phyloP scores from a whole-genome alignment of 768 basidiomycete genomes.

The Coprinopsis strossmayeri region DNA sequence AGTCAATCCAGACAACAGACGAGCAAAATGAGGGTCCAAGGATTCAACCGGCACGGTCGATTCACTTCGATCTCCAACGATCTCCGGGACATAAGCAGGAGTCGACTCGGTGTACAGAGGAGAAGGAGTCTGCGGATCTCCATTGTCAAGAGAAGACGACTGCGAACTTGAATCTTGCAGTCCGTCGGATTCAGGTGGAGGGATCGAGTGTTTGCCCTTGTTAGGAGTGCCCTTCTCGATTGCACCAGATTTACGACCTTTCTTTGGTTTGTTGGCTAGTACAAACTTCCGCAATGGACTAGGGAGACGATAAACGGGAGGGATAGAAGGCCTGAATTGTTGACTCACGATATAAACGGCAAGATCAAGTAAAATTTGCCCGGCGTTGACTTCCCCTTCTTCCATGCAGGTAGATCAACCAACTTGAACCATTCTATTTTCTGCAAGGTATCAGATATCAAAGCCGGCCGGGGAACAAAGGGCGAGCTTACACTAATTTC shows the following conservation, averaged over 20 bases:
- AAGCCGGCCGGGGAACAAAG: slow-evolving; percentile 4
- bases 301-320: slow-evolving; percentile 9
- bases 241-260: slow-evolving; percentile 23
- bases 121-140: slow-evolving; percentile 60
- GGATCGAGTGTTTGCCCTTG: not conserved
- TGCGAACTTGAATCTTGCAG: slow-evolving; percentile 63
- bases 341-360: slow-evolving; percentile 84
- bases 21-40: slow-evolving; percentile 63
- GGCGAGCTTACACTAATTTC: slow-evolving; percentile 82
- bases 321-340: too few relatives aligned
- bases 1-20: slow-evolving; percentile 55
- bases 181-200: slow-evolving; percentile 22
- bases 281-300: slow-evolving; percentile 67
- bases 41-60: slow-evolving; percentile 23
- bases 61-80: slow-evolving; percentile 25
- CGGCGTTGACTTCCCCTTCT: slow-evolving; percentile 55
- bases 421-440: slow-evolving; percentile 96
- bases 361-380: slow-evolving; percentile 94
- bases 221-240: slow-evolving; percentile 10
- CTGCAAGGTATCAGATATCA: slow-evolving; percentile 33
- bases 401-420: slow-evolving; percentile 90
- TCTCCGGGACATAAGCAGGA: slow-evolving; percentile 23
- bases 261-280: slow-evolving; percentile 52
- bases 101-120: slow-evolving; percentile 43
- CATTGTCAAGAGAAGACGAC: slow-evolving; percentile 54